These are phyloP conservation scores for Liriodendron chinense DNA, from an alignment of 164 flowering plant species.

Conservation along the genomic window DNA sequence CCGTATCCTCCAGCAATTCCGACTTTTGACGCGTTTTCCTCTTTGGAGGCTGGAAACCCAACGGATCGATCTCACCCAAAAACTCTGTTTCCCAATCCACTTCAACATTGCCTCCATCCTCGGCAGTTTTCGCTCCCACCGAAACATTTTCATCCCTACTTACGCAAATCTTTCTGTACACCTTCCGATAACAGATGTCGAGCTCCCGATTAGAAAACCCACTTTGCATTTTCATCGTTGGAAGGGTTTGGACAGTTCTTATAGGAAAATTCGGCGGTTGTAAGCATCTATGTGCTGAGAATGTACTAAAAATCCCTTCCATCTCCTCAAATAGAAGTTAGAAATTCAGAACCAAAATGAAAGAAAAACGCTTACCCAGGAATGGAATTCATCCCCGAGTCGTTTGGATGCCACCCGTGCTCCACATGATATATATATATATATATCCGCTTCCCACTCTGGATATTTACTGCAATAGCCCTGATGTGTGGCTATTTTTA, in stretches of 20 bases:
- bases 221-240: conserved; percentile 8
- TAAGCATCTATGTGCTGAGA: conserved; percentile 22
- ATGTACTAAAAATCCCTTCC: conserved; percentile 30
- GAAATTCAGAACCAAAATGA: not conserved
- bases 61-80: conserved; percentile 56
- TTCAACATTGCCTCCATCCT: conserved; percentile 11
- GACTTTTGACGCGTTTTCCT: conserved; percentile 38
- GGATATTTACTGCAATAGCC: too few relatives aligned
- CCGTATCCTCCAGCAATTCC: conserved; percentile 45
- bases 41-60: conserved; percentile 37
- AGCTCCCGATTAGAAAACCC: conserved; percentile 13
- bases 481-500: too few relatives aligned
- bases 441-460: too few relatives aligned
- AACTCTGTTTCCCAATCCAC: conserved; percentile 76
- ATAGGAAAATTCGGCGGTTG: conserved; percentile 13
- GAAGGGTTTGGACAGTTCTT: conserved; percentile 14
- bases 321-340: conserved; percentile 8
- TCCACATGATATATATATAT: too few relatives aligned
- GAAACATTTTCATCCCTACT: not conserved
- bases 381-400: not conserved
- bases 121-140: conserved; percentile 8
- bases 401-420: too few relatives aligned
- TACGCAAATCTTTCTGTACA: conserved; percentile 8
- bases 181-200: conserved; percentile 7
- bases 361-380: not conserved